Percentiles rank a stretch among this genome's conserved stretches.
These are phyloP conservation scores for Yueomyces sp. DNA, from an alignment of 805 yeast genomes.

Conservation along the genomic window DNA sequence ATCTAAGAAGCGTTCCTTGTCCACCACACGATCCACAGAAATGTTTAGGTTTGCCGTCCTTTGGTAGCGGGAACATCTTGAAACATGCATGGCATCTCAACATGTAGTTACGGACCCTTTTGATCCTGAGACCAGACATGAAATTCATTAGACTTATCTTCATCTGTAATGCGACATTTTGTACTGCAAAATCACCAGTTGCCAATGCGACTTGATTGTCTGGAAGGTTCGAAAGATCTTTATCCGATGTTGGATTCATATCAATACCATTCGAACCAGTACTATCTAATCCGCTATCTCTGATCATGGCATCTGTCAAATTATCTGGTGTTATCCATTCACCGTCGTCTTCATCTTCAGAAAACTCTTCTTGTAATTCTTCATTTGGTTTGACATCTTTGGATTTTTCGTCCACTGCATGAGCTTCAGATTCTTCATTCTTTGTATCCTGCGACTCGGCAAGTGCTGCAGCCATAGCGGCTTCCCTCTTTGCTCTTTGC, in stretches of 20 bases:
- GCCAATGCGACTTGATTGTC: conserved; percentile 70
- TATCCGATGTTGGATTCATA: conserved; percentile 20
- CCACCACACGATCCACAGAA: conserved; percentile 97
- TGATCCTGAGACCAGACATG: conserved; percentile 72
- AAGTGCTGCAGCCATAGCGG: conserved; percentile 6
- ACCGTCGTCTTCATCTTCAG: conserved; percentile 59
- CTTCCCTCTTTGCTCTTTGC: conserved; percentile 46
- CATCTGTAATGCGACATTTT: conserved; percentile 84
- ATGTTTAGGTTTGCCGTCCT: conserved; percentile 62
- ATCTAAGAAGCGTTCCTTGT: conserved; percentile 63
- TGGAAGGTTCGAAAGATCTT: conserved; percentile 11
- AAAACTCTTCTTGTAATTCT: conserved; percentile 18
- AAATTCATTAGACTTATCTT: conserved; percentile 80
- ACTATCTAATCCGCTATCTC: conserved; percentile 51
- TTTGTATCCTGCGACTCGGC: background rate
- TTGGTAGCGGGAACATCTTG: conserved; percentile 64
- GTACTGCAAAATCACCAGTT: conserved; percentile 96
- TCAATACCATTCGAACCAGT: conserved; percentile 26
- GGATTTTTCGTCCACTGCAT: background rate
- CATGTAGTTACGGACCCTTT: conserved; percentile 82
- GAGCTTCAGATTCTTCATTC: background rate
- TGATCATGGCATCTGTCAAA: conserved; percentile 51
- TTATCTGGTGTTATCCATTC: conserved; percentile 95
- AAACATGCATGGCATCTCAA: conserved; percentile 96
- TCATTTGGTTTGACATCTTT: conserved; percentile 2